These are phyloP conservation scores for Penicillium occitanis DNA, from an alignment of 2,329 filamentous ascomycete species.

Conservation along the genomic window DNA sequence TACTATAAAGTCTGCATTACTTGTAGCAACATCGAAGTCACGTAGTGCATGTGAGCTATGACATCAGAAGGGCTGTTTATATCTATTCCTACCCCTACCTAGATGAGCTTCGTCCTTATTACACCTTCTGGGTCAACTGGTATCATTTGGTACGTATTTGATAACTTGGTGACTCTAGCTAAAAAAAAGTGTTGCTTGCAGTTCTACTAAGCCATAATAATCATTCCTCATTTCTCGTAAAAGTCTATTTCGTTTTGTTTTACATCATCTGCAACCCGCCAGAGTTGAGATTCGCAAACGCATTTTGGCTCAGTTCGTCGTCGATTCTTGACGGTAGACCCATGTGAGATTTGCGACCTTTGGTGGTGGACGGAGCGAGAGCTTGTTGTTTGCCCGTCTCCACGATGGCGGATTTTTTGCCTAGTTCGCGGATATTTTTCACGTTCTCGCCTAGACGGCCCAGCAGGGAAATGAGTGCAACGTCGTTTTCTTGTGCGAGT, in stretches of 20 bases:
- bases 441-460: slow-evolving; percentile 72
- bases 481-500: slow-evolving; percentile 77
- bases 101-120: not conserved
- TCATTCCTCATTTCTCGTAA: slow-evolving; percentile 10
- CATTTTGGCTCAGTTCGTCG: slow-evolving; percentile 28
- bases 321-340: slow-evolving; percentile 29
- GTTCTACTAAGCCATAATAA: not conserved
- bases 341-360: slow-evolving; percentile 20
- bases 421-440: slow-evolving; percentile 68
- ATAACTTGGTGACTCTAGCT: not conserved
- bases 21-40: too few relatives aligned
- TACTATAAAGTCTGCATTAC: not conserved
- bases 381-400: slow-evolving; percentile 40
- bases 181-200: too few relatives aligned
- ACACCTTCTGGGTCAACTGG: not conserved
- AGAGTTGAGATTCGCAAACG: slow-evolving; percentile 9
- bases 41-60: too few relatives aligned
- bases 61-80: too few relatives aligned
- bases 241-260: slow-evolving; percentile 1
- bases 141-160: not conserved
- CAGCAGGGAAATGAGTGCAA: slow-evolving; percentile 73
- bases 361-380: slow-evolving; percentile 29
- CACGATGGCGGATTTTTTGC: slow-evolving; percentile 68
- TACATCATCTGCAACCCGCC: slow-evolving; percentile 13
- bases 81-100: too few relatives aligned